Base-by-base conservation (phyloP, 2,329 filamentous ascomycete species). In the Fusarium newnesense region DNA sequence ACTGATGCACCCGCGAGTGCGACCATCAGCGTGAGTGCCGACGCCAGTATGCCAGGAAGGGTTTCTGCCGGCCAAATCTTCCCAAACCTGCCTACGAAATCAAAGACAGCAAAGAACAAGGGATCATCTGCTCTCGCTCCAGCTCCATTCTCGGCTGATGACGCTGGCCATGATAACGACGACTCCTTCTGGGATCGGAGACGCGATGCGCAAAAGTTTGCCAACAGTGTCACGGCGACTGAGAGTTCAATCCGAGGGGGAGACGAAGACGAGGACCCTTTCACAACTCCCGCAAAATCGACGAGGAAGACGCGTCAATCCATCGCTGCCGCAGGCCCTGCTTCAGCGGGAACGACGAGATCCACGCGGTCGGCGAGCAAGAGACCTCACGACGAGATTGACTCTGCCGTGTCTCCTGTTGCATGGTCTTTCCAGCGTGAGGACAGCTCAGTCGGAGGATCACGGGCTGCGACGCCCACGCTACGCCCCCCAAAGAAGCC, bases 391-490 rank as follows among this genome's bases (percentile, higher is more conserved):
- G 88, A 91, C 71, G 88, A 90, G 66, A 79, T 85, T 21, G 88
- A 91, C 60, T 84, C 85, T 53, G 82, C 84, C 66, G 83, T 83
- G 65, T 91, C 89, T 52, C 88, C 89, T 5, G 85, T 85, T 21
- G 80, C 85, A 21, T 83, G 85, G 59, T 85, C 85, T 50, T 86
- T 88, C 74, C 83, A 84, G 60, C 82, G 82, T n/a, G 85, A 87
- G 49, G 78, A 81, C 77, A 79, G 85, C 81, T 80, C 85, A 79
- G 69, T 84, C 77, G 82, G 85, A 52, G 86, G 83, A 73, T 92
- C 90, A 37, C 88, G 90, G 74, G 89, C 89, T 63, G 88, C 85
- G 62, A 92, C 91, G 37, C 91, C 90, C 11, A 85, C 86, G 47
- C 83, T 87, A 61, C 88, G 87, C 44, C 85, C 88, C 37, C 81